Conservation (phyloP, 495 filamentous ascomycete species). For the Trypethelium eluteriae region DNA sequence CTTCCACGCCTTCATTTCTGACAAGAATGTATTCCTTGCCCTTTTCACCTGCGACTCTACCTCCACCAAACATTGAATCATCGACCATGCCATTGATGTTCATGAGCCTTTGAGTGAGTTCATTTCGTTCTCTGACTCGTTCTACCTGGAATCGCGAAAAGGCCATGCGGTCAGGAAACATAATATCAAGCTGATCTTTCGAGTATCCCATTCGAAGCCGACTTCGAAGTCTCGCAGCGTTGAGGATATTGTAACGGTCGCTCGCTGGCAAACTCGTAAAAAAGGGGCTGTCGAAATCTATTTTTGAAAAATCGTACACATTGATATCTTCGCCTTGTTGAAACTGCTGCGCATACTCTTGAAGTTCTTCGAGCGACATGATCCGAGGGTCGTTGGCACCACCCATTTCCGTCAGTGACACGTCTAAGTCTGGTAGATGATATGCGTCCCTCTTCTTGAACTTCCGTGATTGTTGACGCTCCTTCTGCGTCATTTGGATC, state of each 20-base stretch:
- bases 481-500: constrained; percentile 66
- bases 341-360: constrained; percentile 88
- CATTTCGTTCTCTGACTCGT: constrained; percentile 80
- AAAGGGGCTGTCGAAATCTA: constrained; percentile 91
- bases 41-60: constrained; percentile 79
- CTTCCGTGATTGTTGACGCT: constrained; percentile 63
- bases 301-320: constrained; percentile 97
- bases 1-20: constrained; percentile 87
- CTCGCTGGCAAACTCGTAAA: constrained; percentile 81
- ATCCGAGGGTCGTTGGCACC: constrained; percentile 84
- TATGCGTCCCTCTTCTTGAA: constrained; percentile 92
- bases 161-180: constrained; percentile 98
- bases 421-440: constrained; percentile 78
- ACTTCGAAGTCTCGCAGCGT: constrained; percentile 79
- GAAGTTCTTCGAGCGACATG: constrained; percentile 87
- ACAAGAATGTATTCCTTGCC: constrained; percentile 92
- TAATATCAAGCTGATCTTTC: constrained; percentile 87
- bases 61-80: constrained; percentile 54
- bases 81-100: constrained; percentile 82
- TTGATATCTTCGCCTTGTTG: constrained; percentile 91
- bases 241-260: constrained; percentile 94
- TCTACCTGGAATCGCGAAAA: constrained; percentile 97
- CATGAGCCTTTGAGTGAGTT: constrained; percentile 94
- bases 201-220: constrained; percentile 89
- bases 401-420: constrained; percentile 73